Percentiles rank a stretch among this genome's conserved stretches.
These are phyloP conservation scores for Lactarius pseudohatsudake DNA, from an alignment of 768 basidiomycete species.

Conservation along the genomic window DNA sequence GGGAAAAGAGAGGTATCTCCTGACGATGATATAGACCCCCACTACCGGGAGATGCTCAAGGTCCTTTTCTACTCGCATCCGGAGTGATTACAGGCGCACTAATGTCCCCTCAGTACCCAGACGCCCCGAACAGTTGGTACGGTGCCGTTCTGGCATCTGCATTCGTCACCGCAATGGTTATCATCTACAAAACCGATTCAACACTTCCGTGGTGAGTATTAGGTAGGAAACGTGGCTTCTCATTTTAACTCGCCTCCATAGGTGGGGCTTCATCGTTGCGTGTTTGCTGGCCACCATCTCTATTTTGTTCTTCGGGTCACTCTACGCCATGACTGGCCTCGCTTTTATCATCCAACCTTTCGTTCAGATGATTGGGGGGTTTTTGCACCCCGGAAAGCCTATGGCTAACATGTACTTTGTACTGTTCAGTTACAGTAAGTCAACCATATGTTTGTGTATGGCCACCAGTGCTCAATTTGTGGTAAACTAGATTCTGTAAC, in stretches of 20 bases:
- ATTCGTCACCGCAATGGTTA: slow-evolving; percentile 41
- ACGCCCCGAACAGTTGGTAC: slow-evolving; percentile 40
- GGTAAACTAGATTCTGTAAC: slow-evolving; percentile 40
- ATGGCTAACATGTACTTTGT: slow-evolving; percentile 43
- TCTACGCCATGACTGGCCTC: slow-evolving; percentile 49
- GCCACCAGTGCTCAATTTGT: neutral
- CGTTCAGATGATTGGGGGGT: slow-evolving; percentile 47
- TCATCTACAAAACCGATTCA: slow-evolving; percentile 50
- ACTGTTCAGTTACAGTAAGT: slow-evolving; percentile 47
- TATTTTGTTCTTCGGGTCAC: slow-evolving; percentile 47
- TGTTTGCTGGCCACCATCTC: slow-evolving; percentile 44
- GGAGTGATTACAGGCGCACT: neutral
- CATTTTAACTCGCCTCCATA: neutral
- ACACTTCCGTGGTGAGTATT: slow-evolving; percentile 46
- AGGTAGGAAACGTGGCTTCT: too few relatives aligned
- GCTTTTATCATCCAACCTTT: slow-evolving; percentile 49
- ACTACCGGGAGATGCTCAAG: slow-evolving; percentile 53
- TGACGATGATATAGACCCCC: slow-evolving; percentile 48
- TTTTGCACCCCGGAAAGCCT: slow-evolving; percentile 37
- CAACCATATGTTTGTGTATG: neutral
- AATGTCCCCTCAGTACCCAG: slow-evolving; percentile 35
- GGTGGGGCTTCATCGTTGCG: slow-evolving; percentile 50
- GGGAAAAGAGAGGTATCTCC: slow-evolving; percentile 35
- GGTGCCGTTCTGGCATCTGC: slow-evolving; percentile 28
- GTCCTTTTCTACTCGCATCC: slow-evolving; percentile 30